Evolutionary conservation across 2,329 filamentous ascomycete genomes (phyloP).

Genomic region (Pseudogymnoascus sp.): DNA sequence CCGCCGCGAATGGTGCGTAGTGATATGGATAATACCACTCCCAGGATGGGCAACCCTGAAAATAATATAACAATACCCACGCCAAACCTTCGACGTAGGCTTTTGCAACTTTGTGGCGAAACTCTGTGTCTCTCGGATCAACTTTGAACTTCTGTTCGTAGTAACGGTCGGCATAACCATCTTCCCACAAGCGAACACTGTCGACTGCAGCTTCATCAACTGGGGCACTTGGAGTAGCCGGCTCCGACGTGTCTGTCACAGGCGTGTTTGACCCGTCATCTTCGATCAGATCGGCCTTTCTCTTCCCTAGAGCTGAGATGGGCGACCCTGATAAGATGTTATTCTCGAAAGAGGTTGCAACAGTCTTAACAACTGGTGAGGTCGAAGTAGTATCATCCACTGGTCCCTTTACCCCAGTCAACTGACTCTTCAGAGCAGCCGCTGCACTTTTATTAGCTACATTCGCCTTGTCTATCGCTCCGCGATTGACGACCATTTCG

Average conservation of each 20-base stretch:
- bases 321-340: constrained; percentile 23
- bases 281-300: constrained; percentile 66
- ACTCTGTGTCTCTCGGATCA: constrained; percentile 69
- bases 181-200: constrained; percentile 85
- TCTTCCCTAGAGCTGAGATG: constrained; percentile 55
- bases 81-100: constrained; percentile 92
- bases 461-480: constrained; percentile 57
- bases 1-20: constrained; percentile 93
- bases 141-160: constrained; percentile 95
- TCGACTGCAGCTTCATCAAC: constrained; percentile 61
- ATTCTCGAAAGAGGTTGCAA: constrained; percentile 17
- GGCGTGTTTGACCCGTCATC: constrained; percentile 43
- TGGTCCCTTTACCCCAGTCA: constrained; percentile 43
- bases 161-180: constrained; percentile 89
- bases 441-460: constrained; percentile 91
- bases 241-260: constrained; percentile 48
- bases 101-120: constrained; percentile 78
- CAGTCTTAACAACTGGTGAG: constrained; percentile 19
- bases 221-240: constrained; percentile 38
- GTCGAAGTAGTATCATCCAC: constrained; percentile 14
- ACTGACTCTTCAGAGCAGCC: constrained; percentile 72
- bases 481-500: constrained; percentile 76
- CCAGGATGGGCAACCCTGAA: constrained; percentile 97
- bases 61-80: constrained; percentile 96
- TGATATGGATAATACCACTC: constrained; percentile 99